Evolutionary conservation across 2,329 filamentous ascomycete genomes (phyloP), one percentile per base, ranked within the genome.

Genomic region (Colletotrichum sublineola): DNA sequence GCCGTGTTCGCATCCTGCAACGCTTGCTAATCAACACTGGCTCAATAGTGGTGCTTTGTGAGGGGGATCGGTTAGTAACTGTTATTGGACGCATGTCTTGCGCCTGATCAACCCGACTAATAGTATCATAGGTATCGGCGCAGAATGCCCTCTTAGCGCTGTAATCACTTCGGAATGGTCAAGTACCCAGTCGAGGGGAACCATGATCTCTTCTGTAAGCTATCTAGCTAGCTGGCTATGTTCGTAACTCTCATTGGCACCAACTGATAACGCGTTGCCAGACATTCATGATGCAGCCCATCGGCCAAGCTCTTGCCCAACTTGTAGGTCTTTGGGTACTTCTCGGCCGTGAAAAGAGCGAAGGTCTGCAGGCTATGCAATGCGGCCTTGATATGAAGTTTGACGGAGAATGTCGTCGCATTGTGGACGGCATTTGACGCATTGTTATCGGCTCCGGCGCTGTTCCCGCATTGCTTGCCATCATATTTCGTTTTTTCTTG

Each of bases 161-260:
- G 88, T 92, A 11, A 93, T 93, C 44, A 91, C 90, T 0, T 88
- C 91, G 0, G 91, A 93, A 84, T 92, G 86, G 83, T 83, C 87
- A 6, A 88, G 86, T 65, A 92, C 89, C 0, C 87, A 86, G 60
- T 90, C 90, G n/a, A 84, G 91, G 61, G 88, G 88, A n/a, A 88
- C 86, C 29, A 93, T 93, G 91, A 83, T 93, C 74, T 89, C 91
- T 7, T 87, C 86, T 4, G 90, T 93, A 48, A 61, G 67, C 40
- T 15, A 24, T n/a, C 46, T 31, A 38, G 36, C 61, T 14, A 31
- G 44, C 3, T n/a, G n/a, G 8, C 11, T 5, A 15, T 48, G 9
- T 29, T 15, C 2, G 15, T 8, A 11, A 12, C 12, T 57, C 31
- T 18, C 8, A 5, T 58, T 24, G n/a, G 7, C 6, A 40, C 42